Percentiles rank a stretch among this genome's conserved stretches.
Evolutionary conservation across 1,284 basidiomycete genomes (phyloP).

Genomic region (Irpex sp.): DNA sequence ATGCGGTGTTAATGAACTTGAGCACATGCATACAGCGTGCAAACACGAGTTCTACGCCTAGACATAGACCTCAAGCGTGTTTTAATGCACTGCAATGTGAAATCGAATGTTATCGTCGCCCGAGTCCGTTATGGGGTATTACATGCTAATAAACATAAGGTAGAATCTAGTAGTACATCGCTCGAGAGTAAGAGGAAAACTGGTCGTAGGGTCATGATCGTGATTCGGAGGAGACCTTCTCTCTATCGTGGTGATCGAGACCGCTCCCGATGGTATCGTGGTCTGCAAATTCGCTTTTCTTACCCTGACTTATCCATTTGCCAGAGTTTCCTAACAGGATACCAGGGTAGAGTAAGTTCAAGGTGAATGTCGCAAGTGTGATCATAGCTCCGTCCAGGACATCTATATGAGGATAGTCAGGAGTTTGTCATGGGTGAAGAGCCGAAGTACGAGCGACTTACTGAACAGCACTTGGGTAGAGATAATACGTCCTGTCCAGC

Average conservation of each 20-base stretch:
- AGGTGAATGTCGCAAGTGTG: slow-evolving; percentile 44
- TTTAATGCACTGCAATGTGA: no score
- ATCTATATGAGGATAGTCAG: slow-evolving; percentile 7
- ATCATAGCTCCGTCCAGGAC: slow-evolving; percentile 58
- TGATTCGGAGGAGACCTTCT: neutral
- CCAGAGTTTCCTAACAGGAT: slow-evolving; percentile 10
- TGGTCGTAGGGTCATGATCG: neutral
- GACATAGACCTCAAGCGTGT: no score
- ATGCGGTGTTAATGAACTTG: no score
- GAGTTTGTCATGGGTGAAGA: neutral
- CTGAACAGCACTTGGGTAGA: slow-evolving; percentile 53
- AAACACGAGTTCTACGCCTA: no score
- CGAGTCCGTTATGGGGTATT: no score
- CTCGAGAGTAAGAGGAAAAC: no score
- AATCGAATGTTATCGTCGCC: no score
- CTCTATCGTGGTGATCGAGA: neutral
- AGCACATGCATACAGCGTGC: no score
- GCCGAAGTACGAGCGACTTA: slow-evolving; percentile 19
- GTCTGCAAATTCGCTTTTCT: neutral
- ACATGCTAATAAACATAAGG: no score
- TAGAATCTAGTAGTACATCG: no score
- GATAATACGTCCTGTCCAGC: slow-evolving; percentile 53
- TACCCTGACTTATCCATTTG: slow-evolving; percentile 6
- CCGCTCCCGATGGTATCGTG: neutral
- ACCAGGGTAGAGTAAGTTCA: slow-evolving; percentile 54